Percentiles rank a stretch among this genome's conserved stretches.
These are phyloP conservation scores for Rhizopogon vesiculosus DNA, from an alignment of 768 basidiomycete species.

Conservation along the genomic window DNA sequence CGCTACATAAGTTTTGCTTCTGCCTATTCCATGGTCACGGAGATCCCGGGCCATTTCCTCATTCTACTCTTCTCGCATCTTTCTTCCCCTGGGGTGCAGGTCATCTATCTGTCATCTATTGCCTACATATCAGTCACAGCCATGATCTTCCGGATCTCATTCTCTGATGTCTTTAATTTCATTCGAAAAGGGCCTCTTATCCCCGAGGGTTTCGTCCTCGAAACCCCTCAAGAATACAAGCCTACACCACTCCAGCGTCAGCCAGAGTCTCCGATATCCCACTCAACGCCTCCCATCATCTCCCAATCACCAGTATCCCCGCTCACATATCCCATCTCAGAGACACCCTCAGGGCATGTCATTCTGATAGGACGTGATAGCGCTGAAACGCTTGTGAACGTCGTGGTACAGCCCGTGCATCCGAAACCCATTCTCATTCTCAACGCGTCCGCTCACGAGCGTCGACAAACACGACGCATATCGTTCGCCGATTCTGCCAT, in stretches of 20 bases:
- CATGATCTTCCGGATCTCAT: background rate
- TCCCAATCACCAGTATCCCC: background rate
- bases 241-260: too few species aligned
- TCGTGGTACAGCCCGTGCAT: background rate
- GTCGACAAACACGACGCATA: background rate
- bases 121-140: background rate
- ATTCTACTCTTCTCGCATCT: background rate
- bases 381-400: background rate
- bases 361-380: background rate
- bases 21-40: background rate
- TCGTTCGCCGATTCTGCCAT: background rate
- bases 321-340: background rate
- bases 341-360: background rate
- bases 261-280: background rate
- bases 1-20: background rate
- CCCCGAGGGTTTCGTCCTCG: background rate
- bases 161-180: background rate
- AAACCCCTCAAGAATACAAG: background rate
- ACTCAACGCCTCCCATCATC: background rate
- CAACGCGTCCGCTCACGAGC: background rate
- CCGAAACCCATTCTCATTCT: background rate
- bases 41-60: background rate
- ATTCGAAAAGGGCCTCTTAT: background rate
- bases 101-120: background rate
- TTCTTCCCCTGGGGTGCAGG: background rate